Conservation (phyloP, 306 rosid genomes). For the Sechiopsis laciniata region DNA sequence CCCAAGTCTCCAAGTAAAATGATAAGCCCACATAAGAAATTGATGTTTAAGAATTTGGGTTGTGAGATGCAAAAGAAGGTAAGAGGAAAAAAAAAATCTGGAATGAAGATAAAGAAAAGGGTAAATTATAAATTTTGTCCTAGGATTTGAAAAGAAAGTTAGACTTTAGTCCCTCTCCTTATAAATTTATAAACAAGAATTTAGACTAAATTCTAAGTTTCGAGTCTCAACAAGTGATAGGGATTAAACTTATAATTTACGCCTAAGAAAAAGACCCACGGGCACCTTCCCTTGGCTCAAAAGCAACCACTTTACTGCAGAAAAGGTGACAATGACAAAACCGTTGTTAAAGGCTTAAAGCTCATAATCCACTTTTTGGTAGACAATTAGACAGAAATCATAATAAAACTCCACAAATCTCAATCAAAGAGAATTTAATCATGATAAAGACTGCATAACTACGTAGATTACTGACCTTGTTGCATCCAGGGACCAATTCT, state of each 20-base stretch:
- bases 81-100: background rate
- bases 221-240: too few species aligned
- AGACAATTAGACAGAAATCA: slow-evolving; percentile 35
- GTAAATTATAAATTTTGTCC: too few species aligned
- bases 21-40: too few species aligned
- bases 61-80: background rate
- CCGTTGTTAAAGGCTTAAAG: slow-evolving; percentile 26
- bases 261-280: slow-evolving; percentile 19
- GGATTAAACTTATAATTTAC: too few species aligned
- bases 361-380: slow-evolving; percentile 49
- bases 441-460: slow-evolving; percentile 31
- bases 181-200: too few species aligned
- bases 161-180: too few species aligned
- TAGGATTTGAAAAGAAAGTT: too few species aligned
- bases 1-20: too few species aligned
- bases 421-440: slow-evolving; percentile 30
- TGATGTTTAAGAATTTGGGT: background rate
- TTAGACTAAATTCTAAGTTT: too few species aligned
- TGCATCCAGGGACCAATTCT: slow-evolving; percentile 99
- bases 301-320: slow-evolving; percentile 47
- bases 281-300: slow-evolving; percentile 47
- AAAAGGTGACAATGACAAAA: slow-evolving; percentile 47
- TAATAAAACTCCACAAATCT: slow-evolving; percentile 32
- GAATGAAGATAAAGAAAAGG: too few species aligned
- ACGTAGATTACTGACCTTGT: slow-evolving; percentile 52